phyloP scores from a whole-genome alignment of 2,329 filamentous ascomycete genomes.

The Penicillium sp. region DNA sequence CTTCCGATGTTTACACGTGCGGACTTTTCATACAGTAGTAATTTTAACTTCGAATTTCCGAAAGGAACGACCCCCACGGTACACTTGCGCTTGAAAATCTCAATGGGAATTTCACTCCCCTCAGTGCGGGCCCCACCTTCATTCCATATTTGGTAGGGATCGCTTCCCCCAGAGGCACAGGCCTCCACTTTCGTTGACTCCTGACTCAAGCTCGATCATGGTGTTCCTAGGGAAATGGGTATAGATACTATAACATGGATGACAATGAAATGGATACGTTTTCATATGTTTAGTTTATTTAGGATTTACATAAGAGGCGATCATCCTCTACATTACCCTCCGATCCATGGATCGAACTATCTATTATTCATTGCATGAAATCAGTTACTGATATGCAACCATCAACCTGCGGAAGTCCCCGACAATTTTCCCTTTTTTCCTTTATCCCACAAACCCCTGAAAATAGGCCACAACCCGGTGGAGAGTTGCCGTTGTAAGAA shows the following conservation, averaged over 20 bases:
- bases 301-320: neutral
- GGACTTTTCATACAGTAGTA: neutral
- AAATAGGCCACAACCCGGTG: neutral
- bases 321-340: neutral
- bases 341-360: neutral
- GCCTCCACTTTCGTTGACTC: constrained; percentile 13
- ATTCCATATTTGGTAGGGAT: constrained; percentile 15
- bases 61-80: neutral
- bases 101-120: constrained; percentile 8
- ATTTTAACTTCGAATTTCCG: neutral
- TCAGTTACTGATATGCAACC: neutral
- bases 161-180: constrained; percentile 16
- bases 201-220: constrained; percentile 5
- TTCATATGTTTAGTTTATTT: too few species aligned
- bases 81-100: neutral
- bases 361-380: neutral
- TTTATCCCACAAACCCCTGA: neutral
- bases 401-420: constrained; percentile 5
- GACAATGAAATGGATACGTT: too few species aligned
- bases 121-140: constrained; percentile 7
- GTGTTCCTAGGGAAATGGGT: neutral
- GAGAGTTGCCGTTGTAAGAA: neutral
- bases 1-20: neutral
- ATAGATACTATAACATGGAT: neutral
- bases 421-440: neutral